Evolutionary conservation across 2,329 filamentous ascomycete genomes (phyloP), one percentile per base, ranked within the genome.

Genomic region (Aspergillus proliferans): DNA sequence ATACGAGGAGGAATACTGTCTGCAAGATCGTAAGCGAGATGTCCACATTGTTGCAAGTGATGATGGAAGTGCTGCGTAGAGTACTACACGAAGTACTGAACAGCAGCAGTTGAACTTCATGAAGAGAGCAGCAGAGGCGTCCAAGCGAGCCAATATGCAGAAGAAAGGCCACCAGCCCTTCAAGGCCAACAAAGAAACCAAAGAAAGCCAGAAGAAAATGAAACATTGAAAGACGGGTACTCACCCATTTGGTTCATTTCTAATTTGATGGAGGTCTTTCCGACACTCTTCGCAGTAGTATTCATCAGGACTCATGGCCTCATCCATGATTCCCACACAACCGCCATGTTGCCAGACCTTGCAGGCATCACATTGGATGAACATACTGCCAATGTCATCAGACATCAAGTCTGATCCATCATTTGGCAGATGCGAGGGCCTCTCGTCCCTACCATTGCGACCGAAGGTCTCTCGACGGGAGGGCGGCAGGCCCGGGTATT

Each of bases 281-380:
- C 87, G 85, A 72, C 93, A 98, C 69, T 89, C 82, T 73, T 98
- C 93, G 72, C 93, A 98, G 66, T 93, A 98, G 74, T 98, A 98
- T 70, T 97, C 91, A 47, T 97, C 92, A 8, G 93, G 93, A 57
- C 88, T 92, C 67, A 87, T 85, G 58, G 88, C 86, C 70, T 95
- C 92, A 58, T 93, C 93, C 75, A 95, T 90, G 63, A 98, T 95
- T 52, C 93, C 92, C 51, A 98, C 92, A 65, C 93, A 98, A 52
- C 91, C 92, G 62, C 93, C 93, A 68, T 98, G 93, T 69, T 98
- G 93, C 93, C 92, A 98, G 55, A 97, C 93, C 68, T 95, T 94
- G 77, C 93, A 98, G 56, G 88, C 79, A 72, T 97, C 93, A 79
- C 93, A 98, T 75, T 97, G 92, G 58, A 98, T 91, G 71, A 96